These are phyloP conservation scores for Aspergillus conjunctus DNA, from an alignment of 495 filamentous ascomycete species.

Conservation along the genomic window DNA sequence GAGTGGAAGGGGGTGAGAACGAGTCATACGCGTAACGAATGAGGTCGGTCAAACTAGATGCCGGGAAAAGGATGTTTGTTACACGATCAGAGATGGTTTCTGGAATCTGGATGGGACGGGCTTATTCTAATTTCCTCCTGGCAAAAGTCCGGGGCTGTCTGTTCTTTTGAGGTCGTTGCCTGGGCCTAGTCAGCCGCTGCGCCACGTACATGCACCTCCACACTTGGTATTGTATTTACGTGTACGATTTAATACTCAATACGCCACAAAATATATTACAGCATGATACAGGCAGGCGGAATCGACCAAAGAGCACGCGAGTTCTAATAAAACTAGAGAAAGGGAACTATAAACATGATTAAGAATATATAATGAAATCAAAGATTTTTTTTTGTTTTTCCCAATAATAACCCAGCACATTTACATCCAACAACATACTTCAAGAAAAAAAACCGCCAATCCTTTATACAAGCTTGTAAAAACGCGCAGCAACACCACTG, in stretches of 20 bases:
- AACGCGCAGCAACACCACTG: constrained; percentile 51
- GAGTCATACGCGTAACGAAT: constrained; percentile 5
- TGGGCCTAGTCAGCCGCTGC: neutral
- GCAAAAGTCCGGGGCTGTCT: neutral
- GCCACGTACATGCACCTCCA: constrained; percentile 1
- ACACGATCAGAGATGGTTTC: neutral
- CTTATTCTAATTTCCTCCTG: neutral
- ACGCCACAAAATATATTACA: too few species aligned
- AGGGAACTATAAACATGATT: neutral
- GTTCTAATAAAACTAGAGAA: neutral
- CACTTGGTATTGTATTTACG: neutral
- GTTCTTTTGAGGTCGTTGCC: neutral
- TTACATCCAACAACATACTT: too few species aligned
- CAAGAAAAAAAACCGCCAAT: too few species aligned
- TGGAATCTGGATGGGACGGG: neutral
- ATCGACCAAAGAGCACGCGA: too few species aligned
- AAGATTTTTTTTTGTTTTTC: neutral
- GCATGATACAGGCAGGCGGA: too few species aligned
- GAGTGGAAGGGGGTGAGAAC: constrained; percentile 5
- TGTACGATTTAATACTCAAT: too few species aligned
- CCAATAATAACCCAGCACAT: too few species aligned
- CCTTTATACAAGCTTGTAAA: constrained; percentile 43
- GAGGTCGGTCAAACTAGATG: neutral
- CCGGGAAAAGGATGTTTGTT: neutral
- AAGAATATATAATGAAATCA: neutral